A percentile compares a stretch with the other conserved stretches of the same genome.
Evolutionary conservation across 139 green algal species (phyloP).

Genomic region (Klebsormidium nitens): DNA sequence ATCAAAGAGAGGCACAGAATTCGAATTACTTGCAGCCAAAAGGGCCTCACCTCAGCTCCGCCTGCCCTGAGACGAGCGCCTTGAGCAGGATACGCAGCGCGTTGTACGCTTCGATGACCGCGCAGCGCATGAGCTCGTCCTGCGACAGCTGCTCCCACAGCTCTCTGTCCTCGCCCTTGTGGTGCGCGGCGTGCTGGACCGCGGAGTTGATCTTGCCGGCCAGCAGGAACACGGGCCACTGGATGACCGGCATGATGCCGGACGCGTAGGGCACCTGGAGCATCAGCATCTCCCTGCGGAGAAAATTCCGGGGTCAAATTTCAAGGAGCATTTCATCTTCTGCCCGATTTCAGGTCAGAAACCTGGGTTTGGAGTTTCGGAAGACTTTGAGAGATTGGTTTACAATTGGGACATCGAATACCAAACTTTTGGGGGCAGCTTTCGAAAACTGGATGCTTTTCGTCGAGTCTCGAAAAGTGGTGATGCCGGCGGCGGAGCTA

Average conservation of each 20-base stretch:
- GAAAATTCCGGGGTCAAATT: background rate
- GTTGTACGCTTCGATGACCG: conserved; percentile 20
- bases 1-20: no score
- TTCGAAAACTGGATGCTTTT: no score
- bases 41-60: no score
- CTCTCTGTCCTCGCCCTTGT: background rate
- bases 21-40: no score
- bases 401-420: no score
- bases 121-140: conserved; percentile 16
- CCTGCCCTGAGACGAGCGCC: no score
- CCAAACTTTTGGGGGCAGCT: no score
- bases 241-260: background rate
- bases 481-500: no score
- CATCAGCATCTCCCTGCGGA: conserved; percentile 17
- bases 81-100: background rate
- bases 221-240: conserved; percentile 30
- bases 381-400: no score
- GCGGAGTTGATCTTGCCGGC: conserved; percentile 9
- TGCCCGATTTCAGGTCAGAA: background rate
- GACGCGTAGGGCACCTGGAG: conserved; percentile 12
- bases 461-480: no score
- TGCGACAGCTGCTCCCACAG: conserved; percentile 5
- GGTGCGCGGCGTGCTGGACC: background rate
- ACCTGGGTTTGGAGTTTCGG: background rate
- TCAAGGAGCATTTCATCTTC: background rate